Evolutionary conservation across 805 yeast genomes (phyloP).

Genomic region (Metschnikowia dekortorum): DNA sequence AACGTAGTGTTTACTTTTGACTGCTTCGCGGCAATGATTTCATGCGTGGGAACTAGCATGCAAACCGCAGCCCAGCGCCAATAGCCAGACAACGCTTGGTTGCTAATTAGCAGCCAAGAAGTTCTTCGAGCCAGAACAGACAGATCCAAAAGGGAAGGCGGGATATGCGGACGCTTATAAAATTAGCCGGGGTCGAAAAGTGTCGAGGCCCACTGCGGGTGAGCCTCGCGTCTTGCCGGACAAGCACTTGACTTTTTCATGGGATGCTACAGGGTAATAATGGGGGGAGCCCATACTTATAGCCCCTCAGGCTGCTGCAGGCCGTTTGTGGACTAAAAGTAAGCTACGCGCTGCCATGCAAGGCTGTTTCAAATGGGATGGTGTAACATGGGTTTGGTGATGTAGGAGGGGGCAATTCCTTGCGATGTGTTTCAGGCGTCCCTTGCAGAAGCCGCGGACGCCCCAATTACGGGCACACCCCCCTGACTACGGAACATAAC

Average conservation of each 20-base stretch:
- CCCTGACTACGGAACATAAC: background rate
- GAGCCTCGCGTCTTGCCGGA: background rate
- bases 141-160: background rate
- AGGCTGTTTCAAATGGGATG: background rate
- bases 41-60: background rate
- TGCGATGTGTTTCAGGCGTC: background rate
- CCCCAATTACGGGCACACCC: background rate
- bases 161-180: background rate
- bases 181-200: background rate
- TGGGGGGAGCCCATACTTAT: background rate
- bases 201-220: background rate
- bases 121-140: background rate
- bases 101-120: slow-evolving; percentile 3
- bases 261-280: background rate
- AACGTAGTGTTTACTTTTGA: slow-evolving; percentile 2
- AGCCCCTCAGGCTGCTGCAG: background rate
- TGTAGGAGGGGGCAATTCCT: background rate
- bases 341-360: background rate
- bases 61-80: background rate
- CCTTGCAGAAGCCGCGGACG: slow-evolving; percentile 1
- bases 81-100: background rate
- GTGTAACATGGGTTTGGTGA: background rate
- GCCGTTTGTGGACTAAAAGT: background rate
- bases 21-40: slow-evolving; percentile 2
- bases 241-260: background rate